A percentile compares a stretch with the other conserved stretches of the same genome.
Conservation (phyloP, 495 filamentous ascomycete genomes). For the Tetracladium setigerum region DNA sequence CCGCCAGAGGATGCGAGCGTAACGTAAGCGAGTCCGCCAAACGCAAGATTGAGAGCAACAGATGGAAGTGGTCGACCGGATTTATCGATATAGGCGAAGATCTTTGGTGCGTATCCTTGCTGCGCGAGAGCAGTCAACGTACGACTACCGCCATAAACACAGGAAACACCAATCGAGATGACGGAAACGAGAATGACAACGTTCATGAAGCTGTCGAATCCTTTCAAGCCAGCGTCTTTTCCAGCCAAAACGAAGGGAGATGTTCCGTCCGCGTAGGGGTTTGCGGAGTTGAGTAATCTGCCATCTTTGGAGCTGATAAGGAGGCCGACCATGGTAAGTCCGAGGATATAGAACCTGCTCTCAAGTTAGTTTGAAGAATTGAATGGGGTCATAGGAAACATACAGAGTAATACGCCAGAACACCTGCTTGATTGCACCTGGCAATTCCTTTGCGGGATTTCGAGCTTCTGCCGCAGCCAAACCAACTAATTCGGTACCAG, state of each 20-base stretch:
- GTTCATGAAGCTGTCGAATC: conserved; percentile 64
- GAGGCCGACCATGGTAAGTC: conserved; percentile 52
- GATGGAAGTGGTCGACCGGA: conserved; percentile 48
- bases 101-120: conserved; percentile 49
- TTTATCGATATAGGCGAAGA: conserved; percentile 49
- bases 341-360: conserved; percentile 75
- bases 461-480: conserved; percentile 75
- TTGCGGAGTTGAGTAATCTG: conserved; percentile 7
- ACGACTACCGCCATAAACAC: conserved; percentile 53
- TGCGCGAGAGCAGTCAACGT: conserved; percentile 54
- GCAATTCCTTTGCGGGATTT: conserved; percentile 70
- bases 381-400: too few species aligned
- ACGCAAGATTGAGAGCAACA: conserved; percentile 41
- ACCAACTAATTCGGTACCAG: conserved; percentile 64
- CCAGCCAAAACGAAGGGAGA: conserved; percentile 68
- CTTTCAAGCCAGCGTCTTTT: conserved; percentile 53
- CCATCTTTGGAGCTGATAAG: conserved; percentile 33
- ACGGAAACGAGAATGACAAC: conserved; percentile 57
- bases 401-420: conserved; percentile 81
- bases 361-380: too few species aligned
- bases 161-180: conserved; percentile 54
- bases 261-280: conserved; percentile 26
- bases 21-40: conserved; percentile 48
- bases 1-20: conserved; percentile 34
- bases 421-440: conserved; percentile 68